phyloP scores from a whole-genome alignment of 1,139 yeast genomes.

The Starmera stellimalicola region DNA sequence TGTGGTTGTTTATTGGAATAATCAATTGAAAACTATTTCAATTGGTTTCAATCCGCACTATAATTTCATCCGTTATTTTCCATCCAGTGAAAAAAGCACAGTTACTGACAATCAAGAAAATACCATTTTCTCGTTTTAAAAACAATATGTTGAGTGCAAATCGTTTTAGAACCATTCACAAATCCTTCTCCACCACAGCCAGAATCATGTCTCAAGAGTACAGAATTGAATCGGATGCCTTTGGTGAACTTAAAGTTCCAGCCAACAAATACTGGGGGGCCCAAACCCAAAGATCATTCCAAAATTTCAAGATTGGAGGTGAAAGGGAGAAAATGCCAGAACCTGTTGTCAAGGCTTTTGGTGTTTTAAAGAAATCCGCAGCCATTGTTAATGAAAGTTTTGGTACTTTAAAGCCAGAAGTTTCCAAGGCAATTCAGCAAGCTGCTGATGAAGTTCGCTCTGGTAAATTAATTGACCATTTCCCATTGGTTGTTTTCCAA shows the following conservation, averaged over 20 bases:
- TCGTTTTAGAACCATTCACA: no score
- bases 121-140: no score
- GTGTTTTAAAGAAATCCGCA: constrained; percentile 88
- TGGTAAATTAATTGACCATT: constrained; percentile 87
- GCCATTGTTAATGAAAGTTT: constrained; percentile 81
- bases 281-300: constrained; percentile 89
- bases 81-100: no score
- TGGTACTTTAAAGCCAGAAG: constrained; percentile 75
- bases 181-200: constrained; percentile 4
- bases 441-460: constrained; percentile 94
- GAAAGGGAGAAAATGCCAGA: constrained; percentile 82
- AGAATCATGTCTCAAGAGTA: constrained; percentile 14
- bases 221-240: constrained; percentile 89
- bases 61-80: no score
- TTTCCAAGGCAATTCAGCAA: constrained; percentile 76
- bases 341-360: constrained; percentile 87
- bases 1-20: no score
- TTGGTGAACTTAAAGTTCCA: constrained; percentile 91
- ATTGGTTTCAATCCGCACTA: no score
- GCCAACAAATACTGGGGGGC: constrained; percentile 91
- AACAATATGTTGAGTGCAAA: no score
- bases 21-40: no score
- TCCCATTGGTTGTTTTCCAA: constrained; percentile 97
- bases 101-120: no score
- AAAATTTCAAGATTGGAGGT: constrained; percentile 95